phyloP scores from a whole-genome alignment of 495 filamentous ascomycete species.

The Penicillium angulare region DNA sequence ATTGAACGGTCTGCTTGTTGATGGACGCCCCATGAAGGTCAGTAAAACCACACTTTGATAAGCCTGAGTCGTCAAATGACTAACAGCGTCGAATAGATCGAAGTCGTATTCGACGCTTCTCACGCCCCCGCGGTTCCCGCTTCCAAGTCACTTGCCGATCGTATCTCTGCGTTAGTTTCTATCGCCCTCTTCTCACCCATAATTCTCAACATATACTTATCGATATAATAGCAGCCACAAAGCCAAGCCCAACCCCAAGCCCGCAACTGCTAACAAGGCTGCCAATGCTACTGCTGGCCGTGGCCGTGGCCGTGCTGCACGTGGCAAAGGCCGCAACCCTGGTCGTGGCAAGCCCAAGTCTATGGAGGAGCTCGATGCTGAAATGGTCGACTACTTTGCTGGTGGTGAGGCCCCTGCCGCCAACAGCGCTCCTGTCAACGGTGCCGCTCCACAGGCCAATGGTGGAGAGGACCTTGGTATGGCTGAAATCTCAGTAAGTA shows the following conservation, averaged over 20 bases:
- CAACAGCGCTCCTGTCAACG: slow-evolving; percentile 40
- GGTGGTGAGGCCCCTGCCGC: slow-evolving; percentile 39
- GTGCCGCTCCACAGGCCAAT: slow-evolving; percentile 33
- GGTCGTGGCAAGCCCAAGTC: slow-evolving; percentile 76
- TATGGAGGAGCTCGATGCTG: slow-evolving; percentile 85
- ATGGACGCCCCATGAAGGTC: slow-evolving; percentile 89
- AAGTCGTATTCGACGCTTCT: slow-evolving; percentile 79
- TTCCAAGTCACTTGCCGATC: slow-evolving; percentile 78
- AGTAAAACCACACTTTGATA: slow-evolving; percentile 10
- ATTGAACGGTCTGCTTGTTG: slow-evolving; percentile 86
- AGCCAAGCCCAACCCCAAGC: slow-evolving; percentile 85
- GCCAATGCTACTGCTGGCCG: slow-evolving; percentile 17
- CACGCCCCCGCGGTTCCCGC: slow-evolving; percentile 63
- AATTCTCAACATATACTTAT: too few species aligned
- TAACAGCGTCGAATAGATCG: too few species aligned
- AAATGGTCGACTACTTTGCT: slow-evolving; percentile 88
- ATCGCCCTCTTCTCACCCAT: background rate
- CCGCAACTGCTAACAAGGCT: slow-evolving; percentile 69
- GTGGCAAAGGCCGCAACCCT: slow-evolving; percentile 45
- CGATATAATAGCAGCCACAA: too few species aligned
- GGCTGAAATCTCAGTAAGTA: slow-evolving; percentile 52
- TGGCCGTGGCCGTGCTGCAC: slow-evolving; percentile 37
- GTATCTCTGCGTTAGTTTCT: slow-evolving; percentile 63
- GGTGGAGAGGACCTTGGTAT: slow-evolving; percentile 49
- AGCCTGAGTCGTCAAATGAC: too few species aligned